These are phyloP conservation scores for Ceratocystiopsis sp. DNA, from an alignment of 2,329 filamentous ascomycete genomes.

Conservation along the genomic window DNA sequence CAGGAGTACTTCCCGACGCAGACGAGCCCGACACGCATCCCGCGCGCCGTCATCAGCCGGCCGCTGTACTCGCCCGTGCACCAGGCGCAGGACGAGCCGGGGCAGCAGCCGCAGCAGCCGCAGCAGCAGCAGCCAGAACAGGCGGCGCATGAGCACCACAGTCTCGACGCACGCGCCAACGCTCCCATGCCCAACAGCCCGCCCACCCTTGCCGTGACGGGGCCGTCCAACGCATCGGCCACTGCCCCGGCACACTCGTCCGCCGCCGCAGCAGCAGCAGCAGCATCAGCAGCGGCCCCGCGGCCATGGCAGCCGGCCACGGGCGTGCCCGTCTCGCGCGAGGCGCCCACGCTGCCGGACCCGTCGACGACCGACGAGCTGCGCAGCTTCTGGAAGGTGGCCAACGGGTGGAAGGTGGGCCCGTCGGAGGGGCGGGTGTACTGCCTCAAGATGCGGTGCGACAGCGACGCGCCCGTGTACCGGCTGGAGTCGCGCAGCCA, in stretches of 20 bases:
- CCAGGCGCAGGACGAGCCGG: conserved; percentile 4
- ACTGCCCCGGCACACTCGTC: background rate
- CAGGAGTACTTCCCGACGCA: conserved; percentile 57
- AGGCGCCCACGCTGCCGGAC: conserved; percentile 28
- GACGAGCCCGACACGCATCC: conserved; percentile 44
- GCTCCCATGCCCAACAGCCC: too few species aligned
- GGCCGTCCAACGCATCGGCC: background rate
- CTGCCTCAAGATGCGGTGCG: conserved; percentile 38
- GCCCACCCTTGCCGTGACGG: background rate
- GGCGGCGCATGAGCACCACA: conserved; percentile 3
- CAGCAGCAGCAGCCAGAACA: conserved; percentile 4
- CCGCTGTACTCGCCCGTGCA: conserved; percentile 37
- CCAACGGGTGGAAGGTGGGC: conserved; percentile 52
- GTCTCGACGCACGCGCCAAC: background rate
- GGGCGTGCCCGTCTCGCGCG: conserved; percentile 9
- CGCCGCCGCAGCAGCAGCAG: background rate
- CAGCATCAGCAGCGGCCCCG: too few species aligned
- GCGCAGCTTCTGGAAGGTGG: conserved; percentile 48
- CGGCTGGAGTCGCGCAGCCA: conserved; percentile 43
- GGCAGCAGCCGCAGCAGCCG: conserved; percentile 4
- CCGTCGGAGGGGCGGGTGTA: conserved; percentile 39
- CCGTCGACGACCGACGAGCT: conserved; percentile 44
- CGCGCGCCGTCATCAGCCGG: conserved; percentile 46
- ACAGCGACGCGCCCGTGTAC: conserved; percentile 46
- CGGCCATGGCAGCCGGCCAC: background rate